phyloP scores from a whole-genome alignment of 345 rosid species.

The Boechera retrofracta region DNA sequence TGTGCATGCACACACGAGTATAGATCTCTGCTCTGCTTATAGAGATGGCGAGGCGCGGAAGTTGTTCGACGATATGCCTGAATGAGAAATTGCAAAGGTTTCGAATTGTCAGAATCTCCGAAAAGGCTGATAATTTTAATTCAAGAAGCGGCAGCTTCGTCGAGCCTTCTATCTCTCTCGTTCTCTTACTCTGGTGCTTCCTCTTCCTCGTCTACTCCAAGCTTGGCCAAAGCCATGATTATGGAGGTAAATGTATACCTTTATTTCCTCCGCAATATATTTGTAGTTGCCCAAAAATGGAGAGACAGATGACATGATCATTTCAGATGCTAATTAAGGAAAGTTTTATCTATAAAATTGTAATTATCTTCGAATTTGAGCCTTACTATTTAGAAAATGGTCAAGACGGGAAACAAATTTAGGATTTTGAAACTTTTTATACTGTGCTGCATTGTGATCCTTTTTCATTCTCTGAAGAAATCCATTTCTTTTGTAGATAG shows the following conservation, averaged over 20 bases:
- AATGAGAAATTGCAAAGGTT: conserved; percentile 40
- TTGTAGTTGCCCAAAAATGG: too few relatives aligned
- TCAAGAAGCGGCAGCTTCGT: conserved; percentile 31
- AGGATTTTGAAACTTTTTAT: neutral
- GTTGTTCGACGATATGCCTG: conserved; percentile 46
- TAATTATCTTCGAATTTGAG: conserved; percentile 3
- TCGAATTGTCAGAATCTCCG: conserved; percentile 20
- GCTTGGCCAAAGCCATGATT: conserved; percentile 69
- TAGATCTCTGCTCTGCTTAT: neutral
- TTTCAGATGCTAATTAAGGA: conserved; percentile 14
- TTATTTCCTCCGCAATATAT: neutral
- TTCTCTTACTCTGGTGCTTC: conserved; percentile 68
- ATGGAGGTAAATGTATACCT: conserved; percentile 52
- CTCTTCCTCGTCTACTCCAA: conserved; percentile 63
- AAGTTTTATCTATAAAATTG: neutral
- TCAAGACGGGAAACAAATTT: neutral
- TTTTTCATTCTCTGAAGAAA: conserved; percentile 14
- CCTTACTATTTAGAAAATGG: conserved; percentile 23
- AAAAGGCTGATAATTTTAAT: conserved; percentile 21
- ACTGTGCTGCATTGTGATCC: neutral
- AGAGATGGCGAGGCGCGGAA: conserved; percentile 34
- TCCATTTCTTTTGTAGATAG: conserved; percentile 26
- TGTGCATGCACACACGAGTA: conserved; percentile 26
- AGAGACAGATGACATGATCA: conserved; percentile 8
- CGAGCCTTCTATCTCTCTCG: conserved; percentile 63